Percentiles rank a stretch among this genome's conserved stretches.
phyloP scores from a whole-genome alignment of 192 early-diverging fungal genomes.

The Entomortierella parvispora region DNA sequence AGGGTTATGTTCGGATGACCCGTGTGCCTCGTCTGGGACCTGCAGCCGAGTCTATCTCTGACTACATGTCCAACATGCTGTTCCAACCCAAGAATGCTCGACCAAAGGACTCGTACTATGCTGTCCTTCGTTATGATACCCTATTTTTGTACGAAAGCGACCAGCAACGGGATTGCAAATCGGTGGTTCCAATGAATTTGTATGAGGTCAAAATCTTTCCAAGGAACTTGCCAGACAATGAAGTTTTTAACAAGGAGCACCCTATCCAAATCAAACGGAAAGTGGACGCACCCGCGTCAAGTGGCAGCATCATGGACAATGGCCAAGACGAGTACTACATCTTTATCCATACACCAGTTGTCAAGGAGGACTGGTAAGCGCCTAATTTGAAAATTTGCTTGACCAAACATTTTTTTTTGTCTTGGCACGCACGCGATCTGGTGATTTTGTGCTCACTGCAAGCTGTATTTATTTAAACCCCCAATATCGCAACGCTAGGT shows the following conservation, averaged over 20 bases:
- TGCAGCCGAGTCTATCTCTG: conserved; percentile 45
- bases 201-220: conserved; percentile 69
- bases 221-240: conserved; percentile 64
- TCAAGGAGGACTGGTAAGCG: conserved; percentile 93
- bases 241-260: conserved; percentile 67
- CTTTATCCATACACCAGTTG: conserved; percentile 68
- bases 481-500: conserved; percentile 37
- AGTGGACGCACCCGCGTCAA: conserved; percentile 16
- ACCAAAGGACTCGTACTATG: conserved; percentile 69
- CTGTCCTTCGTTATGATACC: conserved; percentile 77
- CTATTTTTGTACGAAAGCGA: conserved; percentile 85
- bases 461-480: too few species aligned
- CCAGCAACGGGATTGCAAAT: conserved; percentile 74
- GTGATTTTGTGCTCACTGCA: conserved; percentile 1
- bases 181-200: conserved; percentile 74
- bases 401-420: neutral
- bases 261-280: conserved; percentile 61
- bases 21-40: conserved; percentile 43
- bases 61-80: conserved; percentile 47
- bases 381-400: neutral
- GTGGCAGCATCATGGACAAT: conserved; percentile 18
- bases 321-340: conserved; percentile 62
- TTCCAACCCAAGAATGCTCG: conserved; percentile 52
- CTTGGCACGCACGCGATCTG: neutral
- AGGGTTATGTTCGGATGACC: conserved; percentile 49